phyloP scores from a whole-genome alignment of 768 basidiomycete genomes.

The Termitomyces sp. region DNA sequence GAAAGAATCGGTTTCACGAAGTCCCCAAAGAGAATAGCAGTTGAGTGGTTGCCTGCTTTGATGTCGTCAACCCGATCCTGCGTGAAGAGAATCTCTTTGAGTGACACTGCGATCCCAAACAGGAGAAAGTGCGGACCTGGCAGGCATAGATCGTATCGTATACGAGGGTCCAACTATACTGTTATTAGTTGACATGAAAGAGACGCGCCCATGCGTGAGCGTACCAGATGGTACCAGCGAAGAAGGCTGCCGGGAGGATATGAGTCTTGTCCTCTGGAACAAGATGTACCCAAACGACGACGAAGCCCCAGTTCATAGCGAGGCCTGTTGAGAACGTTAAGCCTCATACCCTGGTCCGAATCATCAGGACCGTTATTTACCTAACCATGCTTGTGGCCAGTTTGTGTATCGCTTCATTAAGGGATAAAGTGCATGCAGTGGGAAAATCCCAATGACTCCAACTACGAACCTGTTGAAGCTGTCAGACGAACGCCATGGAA shows the following conservation, averaged over 20 bases:
- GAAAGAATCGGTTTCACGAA: slow-evolving; percentile 42
- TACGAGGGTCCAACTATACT: slow-evolving; percentile 11
- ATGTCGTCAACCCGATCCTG: slow-evolving; percentile 57
- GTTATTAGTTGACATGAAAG: not conserved
- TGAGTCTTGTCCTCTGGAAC: slow-evolving; percentile 6
- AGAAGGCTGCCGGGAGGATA: slow-evolving; percentile 1
- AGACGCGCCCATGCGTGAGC: not conserved
- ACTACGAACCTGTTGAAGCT: slow-evolving; percentile 18
- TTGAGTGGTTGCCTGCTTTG: slow-evolving; percentile 53
- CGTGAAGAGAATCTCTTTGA: too few species aligned
- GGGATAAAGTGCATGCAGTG: slow-evolving; percentile 33
- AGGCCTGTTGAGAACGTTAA: slow-evolving; percentile 8
- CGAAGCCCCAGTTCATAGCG: slow-evolving; percentile 27
- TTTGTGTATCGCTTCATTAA: slow-evolving; percentile 41
- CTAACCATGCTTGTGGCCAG: slow-evolving; percentile 42
- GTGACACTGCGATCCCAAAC: not conserved
- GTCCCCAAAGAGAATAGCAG: slow-evolving; percentile 50
- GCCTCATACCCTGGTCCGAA: not conserved
- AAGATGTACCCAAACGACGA: slow-evolving; percentile 21
- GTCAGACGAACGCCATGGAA: not conserved
- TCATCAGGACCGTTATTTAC: slow-evolving; percentile 8
- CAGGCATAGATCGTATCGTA: slow-evolving; percentile 16
- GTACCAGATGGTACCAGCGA: slow-evolving; percentile 12
- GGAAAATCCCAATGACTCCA: slow-evolving; percentile 23
- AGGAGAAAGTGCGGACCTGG: not conserved